Conservation (phyloP, 768 basidiomycete genomes). For the Lactarius pseudohatsudake region DNA sequence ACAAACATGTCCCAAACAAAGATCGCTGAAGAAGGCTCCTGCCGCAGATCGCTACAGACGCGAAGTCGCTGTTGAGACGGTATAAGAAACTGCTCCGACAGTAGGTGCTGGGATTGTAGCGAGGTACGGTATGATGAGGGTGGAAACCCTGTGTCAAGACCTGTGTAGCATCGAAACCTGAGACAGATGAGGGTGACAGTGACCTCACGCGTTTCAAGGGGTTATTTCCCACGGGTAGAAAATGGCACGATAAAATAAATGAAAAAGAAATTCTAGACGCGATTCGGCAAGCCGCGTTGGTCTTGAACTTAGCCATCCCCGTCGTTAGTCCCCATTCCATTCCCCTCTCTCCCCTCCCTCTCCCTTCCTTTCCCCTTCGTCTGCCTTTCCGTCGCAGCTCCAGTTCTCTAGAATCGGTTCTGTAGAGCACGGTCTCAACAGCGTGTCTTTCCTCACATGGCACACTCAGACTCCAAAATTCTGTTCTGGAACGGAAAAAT, state of each 20-base stretch:
- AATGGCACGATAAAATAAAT: not conserved
- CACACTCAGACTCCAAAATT: slow-evolving; percentile 20
- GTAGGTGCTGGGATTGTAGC: not conserved
- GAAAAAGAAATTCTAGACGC: not conserved
- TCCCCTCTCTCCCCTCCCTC: not conserved
- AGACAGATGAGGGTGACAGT: slow-evolving; percentile 7
- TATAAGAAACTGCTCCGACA: slow-evolving; percentile 23
- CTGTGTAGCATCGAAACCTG: not conserved
- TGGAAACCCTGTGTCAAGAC: not conserved
- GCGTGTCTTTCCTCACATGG: slow-evolving; percentile 13
- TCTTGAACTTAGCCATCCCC: not conserved
- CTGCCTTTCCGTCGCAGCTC: not conserved
- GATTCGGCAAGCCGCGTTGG: slow-evolving; percentile 2
- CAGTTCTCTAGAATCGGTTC: not conserved
- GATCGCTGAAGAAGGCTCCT: not conserved
- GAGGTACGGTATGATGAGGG: not conserved
- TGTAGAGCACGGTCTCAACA: slow-evolving; percentile 9
- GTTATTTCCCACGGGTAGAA: not conserved
- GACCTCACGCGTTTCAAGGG: slow-evolving; percentile 16
- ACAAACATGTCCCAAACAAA: not conserved
- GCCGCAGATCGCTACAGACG: slow-evolving; percentile 21
- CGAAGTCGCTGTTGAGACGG: slow-evolving; percentile 14
- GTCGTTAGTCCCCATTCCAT: not conserved
- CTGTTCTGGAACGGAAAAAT: slow-evolving; percentile 26
- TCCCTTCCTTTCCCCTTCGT: not conserved